These are phyloP conservation scores for Citrus reticulata DNA, from an alignment of 345 rosid genomes.

Conservation along the genomic window DNA sequence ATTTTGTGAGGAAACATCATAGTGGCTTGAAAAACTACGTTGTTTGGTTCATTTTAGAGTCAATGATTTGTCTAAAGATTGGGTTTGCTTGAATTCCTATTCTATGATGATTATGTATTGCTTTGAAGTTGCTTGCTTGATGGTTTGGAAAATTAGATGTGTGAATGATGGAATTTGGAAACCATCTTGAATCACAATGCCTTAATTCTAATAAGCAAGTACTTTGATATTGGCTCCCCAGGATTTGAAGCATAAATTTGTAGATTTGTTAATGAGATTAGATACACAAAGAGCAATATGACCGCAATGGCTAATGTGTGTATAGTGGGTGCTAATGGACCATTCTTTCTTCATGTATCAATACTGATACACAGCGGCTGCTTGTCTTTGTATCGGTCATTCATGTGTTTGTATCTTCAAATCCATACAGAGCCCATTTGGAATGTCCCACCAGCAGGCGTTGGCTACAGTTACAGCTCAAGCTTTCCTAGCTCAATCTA, in stretches of 20 bases:
- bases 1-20: not conserved
- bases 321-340: not conserved
- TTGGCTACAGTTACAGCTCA: slow-evolving; percentile 80
- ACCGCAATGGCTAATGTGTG: not conserved
- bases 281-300: not conserved
- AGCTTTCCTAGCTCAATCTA: slow-evolving; percentile 52
- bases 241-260: not conserved
- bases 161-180: not conserved
- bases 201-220: not conserved
- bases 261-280: not conserved
- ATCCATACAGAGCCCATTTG: slow-evolving; percentile 65
- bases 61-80: not conserved
- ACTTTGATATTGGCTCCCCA: not conserved
- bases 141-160: not conserved
- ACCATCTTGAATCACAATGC: not conserved
- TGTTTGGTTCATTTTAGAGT: not conserved
- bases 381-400: not conserved
- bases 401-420: slow-evolving; percentile 18
- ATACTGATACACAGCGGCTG: not conserved
- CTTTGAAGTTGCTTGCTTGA: not conserved
- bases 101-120: not conserved
- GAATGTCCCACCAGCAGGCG: slow-evolving; percentile 82
- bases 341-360: not conserved
- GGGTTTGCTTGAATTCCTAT: not conserved
- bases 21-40: not conserved